Evolutionary conservation across 2,329 filamentous ascomycete species (phyloP).

Genomic region (Dactylellina haptotyla): DNA sequence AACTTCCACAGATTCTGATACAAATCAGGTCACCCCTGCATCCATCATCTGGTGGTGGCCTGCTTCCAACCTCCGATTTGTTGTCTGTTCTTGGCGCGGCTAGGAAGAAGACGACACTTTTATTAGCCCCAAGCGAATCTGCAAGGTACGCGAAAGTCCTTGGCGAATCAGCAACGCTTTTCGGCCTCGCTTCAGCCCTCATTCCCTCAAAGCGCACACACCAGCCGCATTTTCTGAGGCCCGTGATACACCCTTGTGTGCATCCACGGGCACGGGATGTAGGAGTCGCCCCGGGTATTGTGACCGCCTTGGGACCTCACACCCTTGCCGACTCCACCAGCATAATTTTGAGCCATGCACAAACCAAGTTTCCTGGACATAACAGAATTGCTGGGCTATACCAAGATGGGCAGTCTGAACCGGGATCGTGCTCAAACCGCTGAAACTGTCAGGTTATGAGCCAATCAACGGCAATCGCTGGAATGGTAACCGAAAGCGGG

Average conservation of each 20-base stretch:
- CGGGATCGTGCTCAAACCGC: constrained; percentile 22
- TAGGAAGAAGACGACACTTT: too few species aligned
- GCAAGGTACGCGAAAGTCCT: constrained; percentile 46
- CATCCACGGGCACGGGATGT: constrained; percentile 15
- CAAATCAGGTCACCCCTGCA: constrained; percentile 36
- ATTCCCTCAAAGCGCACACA: neutral
- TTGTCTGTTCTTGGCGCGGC: constrained; percentile 8
- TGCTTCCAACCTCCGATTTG: neutral
- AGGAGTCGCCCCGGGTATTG: constrained; percentile 18
- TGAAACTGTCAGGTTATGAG: constrained; percentile 24
- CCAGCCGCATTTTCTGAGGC: constrained; percentile 48
- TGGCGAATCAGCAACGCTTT: constrained; percentile 16
- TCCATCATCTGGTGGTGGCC: too few species aligned
- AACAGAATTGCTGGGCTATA: constrained; percentile 14
- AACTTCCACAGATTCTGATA: constrained; percentile 47
- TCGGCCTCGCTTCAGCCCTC: constrained; percentile 34
- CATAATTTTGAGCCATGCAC: neutral
- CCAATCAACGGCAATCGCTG: constrained; percentile 28
- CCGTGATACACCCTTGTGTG: neutral
- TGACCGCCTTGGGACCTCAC: constrained; percentile 5
- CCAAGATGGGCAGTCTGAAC: constrained; percentile 30
- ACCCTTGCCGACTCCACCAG: constrained; percentile 4
- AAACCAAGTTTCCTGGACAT: constrained; percentile 34
- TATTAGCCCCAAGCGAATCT: constrained; percentile 49
- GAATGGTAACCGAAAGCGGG: constrained; percentile 37